phyloP scores from a whole-genome alignment of 805 yeast genomes.

The Saturnispora halmiae region DNA sequence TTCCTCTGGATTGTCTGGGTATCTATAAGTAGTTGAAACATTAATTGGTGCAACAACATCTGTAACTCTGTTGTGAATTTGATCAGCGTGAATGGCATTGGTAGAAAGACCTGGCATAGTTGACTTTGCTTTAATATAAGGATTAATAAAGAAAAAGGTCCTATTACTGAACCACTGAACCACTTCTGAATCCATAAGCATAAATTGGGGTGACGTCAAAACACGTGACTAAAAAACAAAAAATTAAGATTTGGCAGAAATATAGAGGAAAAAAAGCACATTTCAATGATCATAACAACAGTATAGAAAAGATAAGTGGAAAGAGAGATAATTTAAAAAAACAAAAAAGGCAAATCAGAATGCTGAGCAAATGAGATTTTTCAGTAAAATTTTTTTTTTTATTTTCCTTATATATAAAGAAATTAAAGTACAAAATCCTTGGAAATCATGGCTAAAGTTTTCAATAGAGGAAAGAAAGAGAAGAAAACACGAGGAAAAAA shows the following conservation, averaged over 20 bases:
- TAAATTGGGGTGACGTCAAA: background rate
- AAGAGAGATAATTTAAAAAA: too few relatives aligned
- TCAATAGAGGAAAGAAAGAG: slow-evolving; percentile 1
- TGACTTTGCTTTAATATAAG: background rate
- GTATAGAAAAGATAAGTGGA: too few relatives aligned
- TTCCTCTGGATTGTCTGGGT: slow-evolving; percentile 49
- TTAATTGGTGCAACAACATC: slow-evolving; percentile 78
- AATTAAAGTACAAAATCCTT: background rate
- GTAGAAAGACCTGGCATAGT: slow-evolving; percentile 46
- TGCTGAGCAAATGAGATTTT: background rate
- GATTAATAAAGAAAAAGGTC: background rate
- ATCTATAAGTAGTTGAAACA: slow-evolving; percentile 69
- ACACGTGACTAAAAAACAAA: background rate
- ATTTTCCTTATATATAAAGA: background rate
- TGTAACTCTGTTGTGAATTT: slow-evolving; percentile 42
- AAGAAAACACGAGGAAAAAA: background rate
- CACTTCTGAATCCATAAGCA: too few relatives aligned
- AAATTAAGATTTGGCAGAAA: background rate
- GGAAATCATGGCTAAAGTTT: background rate
- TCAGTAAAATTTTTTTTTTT: too few relatives aligned
- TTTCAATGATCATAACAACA: too few relatives aligned
- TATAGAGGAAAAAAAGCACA: too few relatives aligned
- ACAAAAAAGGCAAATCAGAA: too few relatives aligned
- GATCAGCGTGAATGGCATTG: slow-evolving; percentile 63
- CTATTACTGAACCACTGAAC: too few relatives aligned